Conservation (phyloP, 2,329 filamentous ascomycete genomes). For the Hirsutella minnesotensis region DNA sequence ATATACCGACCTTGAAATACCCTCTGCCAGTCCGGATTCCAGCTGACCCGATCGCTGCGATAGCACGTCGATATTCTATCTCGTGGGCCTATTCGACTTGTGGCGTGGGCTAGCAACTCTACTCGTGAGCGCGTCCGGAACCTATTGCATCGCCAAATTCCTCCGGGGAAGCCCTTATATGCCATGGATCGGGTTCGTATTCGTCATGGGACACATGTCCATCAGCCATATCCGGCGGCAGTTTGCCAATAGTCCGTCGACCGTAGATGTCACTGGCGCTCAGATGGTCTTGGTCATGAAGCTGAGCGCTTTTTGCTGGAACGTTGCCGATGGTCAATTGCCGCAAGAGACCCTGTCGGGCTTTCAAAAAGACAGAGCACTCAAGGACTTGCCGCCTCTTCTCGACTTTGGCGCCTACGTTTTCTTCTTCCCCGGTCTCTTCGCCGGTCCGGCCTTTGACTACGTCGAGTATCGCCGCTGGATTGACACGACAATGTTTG, state of each 20-base stretch:
- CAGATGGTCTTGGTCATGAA: constrained; percentile 99
- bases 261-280: constrained; percentile 81
- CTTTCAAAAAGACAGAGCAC: constrained; percentile 70
- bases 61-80: constrained; percentile 79
- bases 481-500: constrained; percentile 92
- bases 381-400: constrained; percentile 60
- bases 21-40: no score
- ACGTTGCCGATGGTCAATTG: constrained; percentile 82
- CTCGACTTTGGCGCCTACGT: constrained; percentile 85
- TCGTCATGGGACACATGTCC: constrained; percentile 93
- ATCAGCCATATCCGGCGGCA: constrained; percentile 79
- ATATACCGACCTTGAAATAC: no score
- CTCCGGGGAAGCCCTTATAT: constrained; percentile 75
- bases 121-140: constrained; percentile 63
- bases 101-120: constrained; percentile 78
- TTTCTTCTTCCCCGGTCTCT: constrained; percentile 85
- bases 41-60: background rate
- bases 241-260: constrained; percentile 49
- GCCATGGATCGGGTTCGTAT: constrained; percentile 94
- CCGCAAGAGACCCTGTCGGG: constrained; percentile 72
- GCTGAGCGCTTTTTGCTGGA: constrained; percentile 93
- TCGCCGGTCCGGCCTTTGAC: constrained; percentile 88
- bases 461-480: constrained; percentile 86
- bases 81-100: constrained; percentile 85
- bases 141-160: constrained; percentile 75